Evolutionary conservation across 805 yeast genomes (phyloP).

Genomic region (Jamesozyma piceae): DNA sequence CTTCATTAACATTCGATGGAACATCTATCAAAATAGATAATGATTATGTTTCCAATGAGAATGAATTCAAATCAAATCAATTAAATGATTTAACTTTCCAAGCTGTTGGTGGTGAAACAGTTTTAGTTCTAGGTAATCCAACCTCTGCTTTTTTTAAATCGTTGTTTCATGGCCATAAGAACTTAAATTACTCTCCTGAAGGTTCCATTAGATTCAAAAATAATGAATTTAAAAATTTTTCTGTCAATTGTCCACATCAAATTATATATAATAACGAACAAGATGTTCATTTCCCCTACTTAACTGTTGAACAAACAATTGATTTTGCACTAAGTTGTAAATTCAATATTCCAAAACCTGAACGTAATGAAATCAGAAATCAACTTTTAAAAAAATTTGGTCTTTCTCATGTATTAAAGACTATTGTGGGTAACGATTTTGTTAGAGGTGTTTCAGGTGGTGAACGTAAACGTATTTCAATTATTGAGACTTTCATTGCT

Average conservation of each 20-base stretch:
- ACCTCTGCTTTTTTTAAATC: constrained; percentile 21
- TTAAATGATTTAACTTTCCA: constrained; percentile 16
- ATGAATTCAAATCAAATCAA: neutral
- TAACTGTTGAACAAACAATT: constrained; percentile 47
- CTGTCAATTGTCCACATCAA: constrained; percentile 20
- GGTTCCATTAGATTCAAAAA: constrained; percentile 19
- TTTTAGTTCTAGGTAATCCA: constrained; percentile 21
- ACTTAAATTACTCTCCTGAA: constrained; percentile 14
- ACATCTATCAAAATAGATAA: constrained; percentile 11
- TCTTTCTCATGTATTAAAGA: constrained; percentile 43
- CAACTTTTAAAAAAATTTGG: constrained; percentile 30
- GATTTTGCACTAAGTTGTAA: constrained; percentile 47
- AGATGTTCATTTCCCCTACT: constrained; percentile 48
- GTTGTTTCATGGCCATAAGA: constrained; percentile 15
- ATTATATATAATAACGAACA: constrained; percentile 40
- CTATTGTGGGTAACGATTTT: constrained; percentile 55
- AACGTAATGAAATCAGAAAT: constrained; percentile 25
- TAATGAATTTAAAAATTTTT: constrained; percentile 16
- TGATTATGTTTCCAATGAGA: neutral
- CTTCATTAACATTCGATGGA: constrained; percentile 20
- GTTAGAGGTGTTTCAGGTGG: constrained; percentile 62
- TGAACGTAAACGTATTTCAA: constrained; percentile 56
- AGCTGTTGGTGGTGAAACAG: constrained; percentile 23
- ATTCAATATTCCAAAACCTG: constrained; percentile 16
- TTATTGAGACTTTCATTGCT: constrained; percentile 46